These are phyloP conservation scores for Sphagnum fallax DNA, from an alignment of 228 moss, liverwort and hornwort species.

Conservation along the genomic window DNA sequence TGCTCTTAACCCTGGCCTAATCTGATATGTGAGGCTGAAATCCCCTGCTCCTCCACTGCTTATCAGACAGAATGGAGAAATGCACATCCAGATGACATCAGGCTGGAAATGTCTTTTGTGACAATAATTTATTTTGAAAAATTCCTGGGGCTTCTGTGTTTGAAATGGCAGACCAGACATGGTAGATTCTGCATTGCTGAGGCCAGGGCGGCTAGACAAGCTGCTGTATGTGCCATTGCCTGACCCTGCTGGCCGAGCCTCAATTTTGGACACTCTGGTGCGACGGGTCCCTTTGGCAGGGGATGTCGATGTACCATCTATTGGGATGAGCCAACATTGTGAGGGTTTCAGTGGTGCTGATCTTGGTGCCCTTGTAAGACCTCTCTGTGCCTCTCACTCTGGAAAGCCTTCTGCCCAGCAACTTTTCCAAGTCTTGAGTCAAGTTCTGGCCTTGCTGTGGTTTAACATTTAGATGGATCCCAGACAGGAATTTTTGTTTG, in stretches of 20 bases:
- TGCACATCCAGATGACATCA: no score
- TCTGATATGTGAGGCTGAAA: background rate
- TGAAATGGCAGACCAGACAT: constrained; percentile 70
- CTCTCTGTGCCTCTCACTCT: background rate
- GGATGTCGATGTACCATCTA: constrained; percentile 58
- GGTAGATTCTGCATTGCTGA: constrained; percentile 88
- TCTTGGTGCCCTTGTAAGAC: constrained; percentile 76
- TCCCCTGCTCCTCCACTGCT: no score
- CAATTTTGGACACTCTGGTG: constrained; percentile 75
- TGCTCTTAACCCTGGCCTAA: no score
- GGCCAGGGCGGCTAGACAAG: constrained; percentile 93
- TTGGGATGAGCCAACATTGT: constrained; percentile 65
- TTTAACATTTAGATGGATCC: no score
- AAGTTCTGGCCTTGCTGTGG: no score
- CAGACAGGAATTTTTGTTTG: no score
- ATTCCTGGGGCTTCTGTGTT: background rate
- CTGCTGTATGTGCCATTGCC: constrained; percentile 89
- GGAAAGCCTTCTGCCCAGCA: no score
- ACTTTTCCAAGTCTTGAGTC: no score
- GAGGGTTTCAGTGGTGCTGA: constrained; percentile 99
- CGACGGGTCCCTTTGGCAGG: constrained; percentile 64
- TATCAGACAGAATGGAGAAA: no score
- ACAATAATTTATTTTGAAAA: no score
- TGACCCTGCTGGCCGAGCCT: constrained; percentile 73
- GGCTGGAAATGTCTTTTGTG: no score